Evolutionary conservation across 148 eudicot species (phyloP), one percentile per base, ranked within the genome.

Genomic region (Camellia lanceoleosa): DNA sequence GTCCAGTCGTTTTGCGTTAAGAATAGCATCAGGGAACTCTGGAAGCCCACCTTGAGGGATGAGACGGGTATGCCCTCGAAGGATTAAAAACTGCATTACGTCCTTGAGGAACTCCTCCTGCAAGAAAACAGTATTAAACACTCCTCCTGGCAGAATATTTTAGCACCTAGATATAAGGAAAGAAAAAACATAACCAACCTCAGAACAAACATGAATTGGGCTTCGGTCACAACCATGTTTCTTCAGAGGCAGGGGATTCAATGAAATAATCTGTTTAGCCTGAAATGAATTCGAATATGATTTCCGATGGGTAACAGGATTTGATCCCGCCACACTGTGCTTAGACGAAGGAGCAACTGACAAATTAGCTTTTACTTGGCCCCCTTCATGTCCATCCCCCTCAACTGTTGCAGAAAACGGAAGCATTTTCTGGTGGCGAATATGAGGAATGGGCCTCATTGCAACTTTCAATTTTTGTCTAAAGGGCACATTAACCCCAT

Each of bases 11-110:
- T 93, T 95, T 60, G 99, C 96, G 79, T 95, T 95, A 72, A 95
- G 94, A 52, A 95, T 90, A 43, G 99, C 99, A 85, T 95, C 99
- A 66, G 99, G 99, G 81, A 95, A 95, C 88, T 95, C 97, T 6
- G 97, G 91, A 68, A 93, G 82, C 63, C 99, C 99, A 63, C 93
- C 97, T 88, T 95, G 97, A 71, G 99, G 99, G 79, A 95, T 91
- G 74, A 95, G 99, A 67, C 99, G 99, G 79, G 84, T 93, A 84
- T 95, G 99, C 59, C 99, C 99, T 71, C 99, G 97, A 73, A 89
- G 97, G 70, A 89, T 89, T 76, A 95, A 87, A 83, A 95, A 95
- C 81, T 95, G 97, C 97, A 95, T 93, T 49, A 93, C 99, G 82
- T 95, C 99, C 83, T 90, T 93, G 68, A 95, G 86, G 75, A 95